Conservation (phyloP, 108 stramenopile species). For the Cyclotella distinguenda region DNA sequence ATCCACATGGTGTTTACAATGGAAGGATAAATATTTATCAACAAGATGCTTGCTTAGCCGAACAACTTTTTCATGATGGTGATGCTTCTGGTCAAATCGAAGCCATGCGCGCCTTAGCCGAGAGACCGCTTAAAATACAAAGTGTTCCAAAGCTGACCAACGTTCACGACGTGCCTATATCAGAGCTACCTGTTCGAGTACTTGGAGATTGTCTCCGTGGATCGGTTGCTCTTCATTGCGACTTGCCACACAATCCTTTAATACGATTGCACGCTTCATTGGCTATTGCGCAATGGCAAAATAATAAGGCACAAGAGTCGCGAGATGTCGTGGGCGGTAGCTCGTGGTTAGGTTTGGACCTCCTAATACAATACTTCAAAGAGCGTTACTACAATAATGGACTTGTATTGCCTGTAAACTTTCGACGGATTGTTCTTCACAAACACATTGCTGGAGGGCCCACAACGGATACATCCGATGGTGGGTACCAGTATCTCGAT, state of each 20-base stretch:
- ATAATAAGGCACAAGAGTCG: slow-evolving; percentile 78
- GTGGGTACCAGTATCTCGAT: slow-evolving; percentile 77
- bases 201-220: slow-evolving; percentile 85
- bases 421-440: slow-evolving; percentile 68
- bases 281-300: slow-evolving; percentile 89
- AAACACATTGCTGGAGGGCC: slow-evolving; percentile 65
- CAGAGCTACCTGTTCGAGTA: slow-evolving; percentile 81
- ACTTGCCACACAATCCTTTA: slow-evolving; percentile 81
- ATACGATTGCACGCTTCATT: slow-evolving; percentile 80
- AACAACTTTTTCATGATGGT: slow-evolving; percentile 85
- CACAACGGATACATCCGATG: slow-evolving; percentile 46
- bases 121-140: slow-evolving; percentile 82
- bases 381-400: slow-evolving; percentile 75
- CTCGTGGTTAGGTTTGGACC: slow-evolving; percentile 75
- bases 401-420: slow-evolving; percentile 70
- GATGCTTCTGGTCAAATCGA: slow-evolving; percentile 83
- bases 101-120: slow-evolving; percentile 75
- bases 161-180: slow-evolving; percentile 74
- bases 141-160: slow-evolving; percentile 67
- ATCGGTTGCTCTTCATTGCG: slow-evolving; percentile 75
- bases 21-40: slow-evolving; percentile 76
- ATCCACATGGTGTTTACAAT: slow-evolving; percentile 78
- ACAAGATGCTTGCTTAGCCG: slow-evolving; percentile 85
- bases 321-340: slow-evolving; percentile 60
- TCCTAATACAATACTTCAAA: slow-evolving; percentile 81